phyloP scores from a whole-genome alignment of 768 basidiomycete genomes.

The Mycena albidolilacea region DNA sequence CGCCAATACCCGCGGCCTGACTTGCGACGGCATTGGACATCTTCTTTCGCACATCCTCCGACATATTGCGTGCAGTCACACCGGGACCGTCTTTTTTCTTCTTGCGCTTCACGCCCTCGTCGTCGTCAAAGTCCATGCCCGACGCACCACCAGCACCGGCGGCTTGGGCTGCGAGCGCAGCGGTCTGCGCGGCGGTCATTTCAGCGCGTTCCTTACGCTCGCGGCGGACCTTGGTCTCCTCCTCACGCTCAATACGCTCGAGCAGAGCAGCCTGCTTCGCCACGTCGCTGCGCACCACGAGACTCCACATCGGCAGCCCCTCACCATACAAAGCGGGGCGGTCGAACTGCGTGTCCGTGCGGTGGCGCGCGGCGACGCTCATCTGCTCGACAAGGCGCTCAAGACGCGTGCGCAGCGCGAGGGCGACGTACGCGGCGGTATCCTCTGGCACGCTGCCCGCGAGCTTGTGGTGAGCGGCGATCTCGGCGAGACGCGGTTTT shows the following conservation, averaged over 20 bases:
- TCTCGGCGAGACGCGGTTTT: slow-evolving; percentile 75
- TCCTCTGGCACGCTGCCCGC: slow-evolving; percentile 74
- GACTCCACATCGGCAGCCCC: slow-evolving; percentile 86
- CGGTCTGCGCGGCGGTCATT: slow-evolving; percentile 78
- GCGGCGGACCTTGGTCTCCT: slow-evolving; percentile 80
- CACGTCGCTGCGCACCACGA: slow-evolving; percentile 83
- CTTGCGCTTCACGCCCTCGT: slow-evolving; percentile 75
- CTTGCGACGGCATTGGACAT: slow-evolving; percentile 92
- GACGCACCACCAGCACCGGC: slow-evolving; percentile 48
- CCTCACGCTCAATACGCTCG: slow-evolving; percentile 87
- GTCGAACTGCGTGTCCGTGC: slow-evolving; percentile 80
- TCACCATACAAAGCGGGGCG: slow-evolving; percentile 79
- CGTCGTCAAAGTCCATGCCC: slow-evolving; percentile 53
- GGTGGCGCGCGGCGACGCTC: slow-evolving; percentile 78
- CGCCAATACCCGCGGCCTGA: slow-evolving; percentile 88
- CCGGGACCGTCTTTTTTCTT: slow-evolving; percentile 90
- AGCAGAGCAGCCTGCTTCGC: slow-evolving; percentile 83
- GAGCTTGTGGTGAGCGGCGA: slow-evolving; percentile 80
- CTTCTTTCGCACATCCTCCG: slow-evolving; percentile 92
- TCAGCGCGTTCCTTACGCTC: slow-evolving; percentile 87
- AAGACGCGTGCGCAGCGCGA: slow-evolving; percentile 83
- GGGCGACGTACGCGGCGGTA: slow-evolving; percentile 81
- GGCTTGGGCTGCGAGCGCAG: slow-evolving; percentile 72
- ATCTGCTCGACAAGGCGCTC: slow-evolving; percentile 78
- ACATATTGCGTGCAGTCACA: slow-evolving; percentile 90